phyloP scores from a whole-genome alignment of 2,329 filamentous ascomycete genomes.

The Ceratocystis destructans region DNA sequence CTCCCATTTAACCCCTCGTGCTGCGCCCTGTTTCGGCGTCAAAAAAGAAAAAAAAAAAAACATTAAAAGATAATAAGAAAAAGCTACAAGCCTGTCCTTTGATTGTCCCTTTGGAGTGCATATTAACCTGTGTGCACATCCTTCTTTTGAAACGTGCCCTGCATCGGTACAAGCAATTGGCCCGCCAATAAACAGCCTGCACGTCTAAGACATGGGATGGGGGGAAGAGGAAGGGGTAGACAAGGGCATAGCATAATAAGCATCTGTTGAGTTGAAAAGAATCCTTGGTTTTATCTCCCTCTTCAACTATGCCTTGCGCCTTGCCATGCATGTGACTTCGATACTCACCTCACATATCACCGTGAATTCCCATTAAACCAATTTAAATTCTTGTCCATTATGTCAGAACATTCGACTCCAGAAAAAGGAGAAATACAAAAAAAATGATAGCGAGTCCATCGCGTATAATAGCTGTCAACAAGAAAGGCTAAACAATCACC shows the following conservation, averaged over 20 bases:
- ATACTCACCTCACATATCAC: neutral
- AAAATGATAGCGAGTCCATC: neutral
- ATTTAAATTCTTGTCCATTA: neutral
- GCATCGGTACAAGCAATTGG: neutral
- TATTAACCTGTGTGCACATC: conserved; percentile 3
- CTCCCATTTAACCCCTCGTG: neutral
- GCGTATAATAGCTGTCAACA: neutral
- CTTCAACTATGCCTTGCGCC: too few species aligned
- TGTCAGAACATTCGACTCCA: neutral
- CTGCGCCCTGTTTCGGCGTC: neutral
- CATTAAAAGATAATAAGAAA: too few species aligned
- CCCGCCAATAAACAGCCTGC: neutral
- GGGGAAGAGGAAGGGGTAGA: too few species aligned
- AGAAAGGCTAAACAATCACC: conserved; percentile 1
- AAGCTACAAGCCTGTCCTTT: neutral
- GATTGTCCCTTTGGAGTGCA: neutral
- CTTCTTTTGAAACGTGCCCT: conserved; percentile 8
- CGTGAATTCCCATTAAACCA: too few species aligned
- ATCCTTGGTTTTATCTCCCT: too few species aligned
- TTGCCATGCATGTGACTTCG: neutral
- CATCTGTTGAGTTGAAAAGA: too few species aligned
- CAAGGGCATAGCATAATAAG: too few species aligned
- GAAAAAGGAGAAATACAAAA: neutral
- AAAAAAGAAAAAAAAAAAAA: neutral
- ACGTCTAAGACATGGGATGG: neutral